A percentile compares a stretch with the other conserved stretches of the same genome.
Conservation (phyloP, 257 asterid species). For the Scutellaria barbata region DNA sequence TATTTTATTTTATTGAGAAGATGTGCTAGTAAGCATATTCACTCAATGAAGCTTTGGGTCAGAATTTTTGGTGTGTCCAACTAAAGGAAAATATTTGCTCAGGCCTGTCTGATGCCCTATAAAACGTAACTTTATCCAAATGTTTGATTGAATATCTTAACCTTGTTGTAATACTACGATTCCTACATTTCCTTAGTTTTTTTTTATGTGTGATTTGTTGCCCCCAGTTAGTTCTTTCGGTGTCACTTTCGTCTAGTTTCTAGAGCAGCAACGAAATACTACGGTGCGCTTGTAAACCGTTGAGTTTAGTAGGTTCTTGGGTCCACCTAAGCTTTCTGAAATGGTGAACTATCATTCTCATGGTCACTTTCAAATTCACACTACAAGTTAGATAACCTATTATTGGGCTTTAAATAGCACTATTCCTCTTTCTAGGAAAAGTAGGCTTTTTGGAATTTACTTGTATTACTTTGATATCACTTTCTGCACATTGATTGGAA, state of each 20-base stretch:
- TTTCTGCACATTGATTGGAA: neutral
- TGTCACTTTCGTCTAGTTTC: too few relatives aligned
- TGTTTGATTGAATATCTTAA: conserved; percentile 25
- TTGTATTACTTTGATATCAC: neutral
- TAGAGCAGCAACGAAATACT: neutral
- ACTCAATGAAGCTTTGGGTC: conserved; percentile 25
- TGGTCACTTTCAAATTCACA: conserved; percentile 3
- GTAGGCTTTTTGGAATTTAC: conserved; percentile 32
- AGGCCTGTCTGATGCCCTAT: conserved; percentile 31
- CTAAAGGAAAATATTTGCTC: conserved; percentile 14
- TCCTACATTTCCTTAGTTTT: conserved; percentile 1
- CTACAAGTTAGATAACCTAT: neutral
- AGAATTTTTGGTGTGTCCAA: conserved; percentile 8
- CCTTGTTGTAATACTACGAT: conserved; percentile 34
- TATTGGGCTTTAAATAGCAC: neutral
- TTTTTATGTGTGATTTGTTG: conserved; percentile 20
- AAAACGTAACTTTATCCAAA: conserved; percentile 13
- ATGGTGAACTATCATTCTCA: neutral
- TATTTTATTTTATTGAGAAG: neutral
- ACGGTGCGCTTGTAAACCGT: neutral
- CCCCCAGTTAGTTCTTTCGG: neutral
- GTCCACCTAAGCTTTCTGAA: conserved; percentile 17
- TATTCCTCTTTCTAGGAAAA: conserved; percentile 22
- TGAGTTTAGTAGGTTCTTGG: conserved; percentile 20
- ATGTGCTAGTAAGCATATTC: neutral